Evolutionary conservation across 2,329 filamentous ascomycete species (phyloP).

Genomic region (Colletotrichum destructivum): DNA sequence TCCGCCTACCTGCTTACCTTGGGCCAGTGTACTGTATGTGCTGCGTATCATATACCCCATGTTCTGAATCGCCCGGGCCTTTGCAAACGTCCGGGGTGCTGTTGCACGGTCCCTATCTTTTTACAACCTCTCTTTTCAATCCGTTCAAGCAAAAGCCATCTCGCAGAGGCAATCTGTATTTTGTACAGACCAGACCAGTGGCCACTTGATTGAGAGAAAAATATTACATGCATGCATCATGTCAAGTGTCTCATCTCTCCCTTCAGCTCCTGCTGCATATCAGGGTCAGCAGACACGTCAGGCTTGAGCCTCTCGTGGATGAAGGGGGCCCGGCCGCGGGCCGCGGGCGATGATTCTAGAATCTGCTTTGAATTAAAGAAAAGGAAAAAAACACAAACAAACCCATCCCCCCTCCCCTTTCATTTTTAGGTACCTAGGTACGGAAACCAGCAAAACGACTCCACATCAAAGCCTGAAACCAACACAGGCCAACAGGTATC

Average conservation of each 20-base stretch:
- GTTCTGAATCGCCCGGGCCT: neutral
- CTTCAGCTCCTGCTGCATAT: neutral
- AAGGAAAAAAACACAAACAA: neutral
- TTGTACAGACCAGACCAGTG: neutral
- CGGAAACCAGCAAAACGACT: neutral
- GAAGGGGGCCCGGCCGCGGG: constrained; percentile 4
- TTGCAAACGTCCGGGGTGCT: constrained; percentile 6
- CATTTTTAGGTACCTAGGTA: too few species aligned
- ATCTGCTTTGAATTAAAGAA: neutral
- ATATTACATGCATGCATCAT: neutral
- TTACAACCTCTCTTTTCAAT: constrained; percentile 4
- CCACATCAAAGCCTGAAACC: neutral
- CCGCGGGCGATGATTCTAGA: neutral
- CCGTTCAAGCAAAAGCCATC: neutral
- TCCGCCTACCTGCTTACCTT: constrained; percentile 1
- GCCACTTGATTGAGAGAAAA: neutral
- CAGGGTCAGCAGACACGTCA: neutral
- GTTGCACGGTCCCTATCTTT: constrained; percentile 32
- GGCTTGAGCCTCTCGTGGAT: neutral
- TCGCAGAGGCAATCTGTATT: neutral
- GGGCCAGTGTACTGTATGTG: too few species aligned
- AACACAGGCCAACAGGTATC: neutral
- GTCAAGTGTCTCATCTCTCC: neutral
- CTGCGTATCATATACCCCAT: constrained; percentile 19
- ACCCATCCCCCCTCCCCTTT: neutral